phyloP scores from a whole-genome alignment of 2,329 filamentous ascomycete species.

The Pseudocercospora vitis region DNA sequence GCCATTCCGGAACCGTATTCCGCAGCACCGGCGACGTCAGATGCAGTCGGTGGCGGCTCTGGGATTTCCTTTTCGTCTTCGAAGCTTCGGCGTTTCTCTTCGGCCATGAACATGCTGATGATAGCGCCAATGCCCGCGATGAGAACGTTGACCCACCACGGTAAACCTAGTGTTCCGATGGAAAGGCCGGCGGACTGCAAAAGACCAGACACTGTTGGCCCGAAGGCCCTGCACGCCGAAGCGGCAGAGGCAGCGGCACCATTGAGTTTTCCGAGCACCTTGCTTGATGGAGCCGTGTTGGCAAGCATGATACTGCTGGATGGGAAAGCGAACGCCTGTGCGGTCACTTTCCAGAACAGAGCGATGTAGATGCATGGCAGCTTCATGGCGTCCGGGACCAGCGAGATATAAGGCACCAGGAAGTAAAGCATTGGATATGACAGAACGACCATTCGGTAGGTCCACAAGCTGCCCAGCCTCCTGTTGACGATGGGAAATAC shows the following conservation, averaged over 20 bases:
- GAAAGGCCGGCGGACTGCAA: slow-evolving; percentile 79
- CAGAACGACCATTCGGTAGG: slow-evolving; percentile 78
- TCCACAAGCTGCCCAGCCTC: slow-evolving; percentile 72
- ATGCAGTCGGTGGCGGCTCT: slow-evolving; percentile 20
- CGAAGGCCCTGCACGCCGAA: slow-evolving; percentile 82
- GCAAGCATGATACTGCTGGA: slow-evolving; percentile 85
- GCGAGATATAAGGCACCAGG: slow-evolving; percentile 80
- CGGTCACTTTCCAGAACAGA: slow-evolving; percentile 89
- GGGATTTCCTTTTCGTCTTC: slow-evolving; percentile 30
- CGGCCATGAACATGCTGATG: slow-evolving; percentile 68
- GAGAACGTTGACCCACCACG: slow-evolving; percentile 87
- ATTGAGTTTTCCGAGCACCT: slow-evolving; percentile 87
- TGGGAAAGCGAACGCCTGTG: slow-evolving; percentile 87
- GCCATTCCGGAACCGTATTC: slow-evolving; percentile 28
- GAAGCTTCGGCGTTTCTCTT: slow-evolving; percentile 35
- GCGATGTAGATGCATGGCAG: slow-evolving; percentile 74
- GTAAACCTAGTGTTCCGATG: slow-evolving; percentile 79
- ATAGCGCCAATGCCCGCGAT: slow-evolving; percentile 74
- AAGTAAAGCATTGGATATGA: slow-evolving; percentile 88
- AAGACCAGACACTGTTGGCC: slow-evolving; percentile 81
- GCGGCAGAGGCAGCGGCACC: slow-evolving; percentile 89
- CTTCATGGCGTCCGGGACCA: slow-evolving; percentile 71
- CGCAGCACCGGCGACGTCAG: slow-evolving; percentile 24
- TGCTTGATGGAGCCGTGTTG: slow-evolving; percentile 79
- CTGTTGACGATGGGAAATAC: slow-evolving; percentile 77